phyloP scores from a whole-genome alignment of 2,329 filamentous ascomycete species.

The Penicillium sp. region DNA sequence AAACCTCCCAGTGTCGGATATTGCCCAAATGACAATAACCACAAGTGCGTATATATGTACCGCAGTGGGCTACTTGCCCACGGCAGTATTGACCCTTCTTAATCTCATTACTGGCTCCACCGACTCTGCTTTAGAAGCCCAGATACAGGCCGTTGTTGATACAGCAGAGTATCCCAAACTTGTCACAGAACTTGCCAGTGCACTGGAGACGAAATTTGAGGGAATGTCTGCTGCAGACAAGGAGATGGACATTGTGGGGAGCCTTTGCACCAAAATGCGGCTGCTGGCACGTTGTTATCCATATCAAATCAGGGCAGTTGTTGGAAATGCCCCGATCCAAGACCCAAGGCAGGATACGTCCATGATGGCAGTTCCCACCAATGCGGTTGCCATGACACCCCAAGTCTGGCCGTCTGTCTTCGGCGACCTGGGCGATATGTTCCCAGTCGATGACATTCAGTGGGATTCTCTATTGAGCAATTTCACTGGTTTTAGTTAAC shows the following conservation, averaged over 20 bases:
- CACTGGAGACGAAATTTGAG: conserved; percentile 14
- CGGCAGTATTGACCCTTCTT: conserved; percentile 15
- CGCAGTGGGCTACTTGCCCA: conserved; percentile 17
- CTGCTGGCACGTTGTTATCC: conserved; percentile 23
- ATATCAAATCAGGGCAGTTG: conserved; percentile 17
- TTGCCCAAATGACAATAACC: conserved; percentile 15
- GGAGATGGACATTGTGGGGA: conserved; percentile 20
- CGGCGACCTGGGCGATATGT: conserved; percentile 13
- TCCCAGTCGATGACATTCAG: conserved; percentile 17
- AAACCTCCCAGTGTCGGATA: conserved; percentile 10
- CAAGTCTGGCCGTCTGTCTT: conserved; percentile 10
- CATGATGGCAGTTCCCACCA: background rate
- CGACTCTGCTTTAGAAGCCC: conserved; percentile 6
- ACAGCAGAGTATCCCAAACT: conserved; percentile 16
- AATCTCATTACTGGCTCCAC: conserved; percentile 5
- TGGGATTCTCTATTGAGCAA: conserved; percentile 23
- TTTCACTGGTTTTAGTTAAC: conserved; percentile 19
- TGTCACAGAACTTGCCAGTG: conserved; percentile 14
- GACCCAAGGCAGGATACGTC: conserved; percentile 3
- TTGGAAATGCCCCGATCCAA: conserved; percentile 8
- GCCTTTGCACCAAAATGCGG: conserved; percentile 23
- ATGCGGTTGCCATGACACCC: conserved; percentile 1
- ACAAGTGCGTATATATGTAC: conserved; percentile 15
- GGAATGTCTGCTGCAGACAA: conserved; percentile 17
- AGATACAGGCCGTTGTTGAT: conserved; percentile 15